Evolutionary conservation across 148 eudicot species (phyloP).

Genomic region (Selenicereus undatus): DNA sequence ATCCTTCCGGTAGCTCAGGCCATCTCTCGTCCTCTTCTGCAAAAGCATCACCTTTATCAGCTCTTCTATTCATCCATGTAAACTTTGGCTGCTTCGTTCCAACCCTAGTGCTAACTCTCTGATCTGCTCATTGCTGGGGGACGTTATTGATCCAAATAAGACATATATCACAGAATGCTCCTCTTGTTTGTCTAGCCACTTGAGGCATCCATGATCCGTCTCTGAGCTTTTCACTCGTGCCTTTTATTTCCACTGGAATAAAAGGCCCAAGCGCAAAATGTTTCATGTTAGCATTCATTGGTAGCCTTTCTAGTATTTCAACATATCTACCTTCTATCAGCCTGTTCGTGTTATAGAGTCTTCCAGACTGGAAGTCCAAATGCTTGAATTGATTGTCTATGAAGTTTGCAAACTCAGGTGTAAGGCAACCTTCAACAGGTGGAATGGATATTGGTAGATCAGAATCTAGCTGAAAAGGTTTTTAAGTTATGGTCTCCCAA

Average conservation of each 20-base stretch:
- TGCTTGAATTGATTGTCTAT: constrained; percentile 8
- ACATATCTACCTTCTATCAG: constrained; percentile 35
- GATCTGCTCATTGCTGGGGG: constrained; percentile 41
- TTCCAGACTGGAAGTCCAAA: constrained; percentile 30
- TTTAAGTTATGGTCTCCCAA: constrained; percentile 17
- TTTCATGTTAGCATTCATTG: neutral
- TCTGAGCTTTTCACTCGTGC: constrained; percentile 1
- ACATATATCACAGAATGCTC: constrained; percentile 54
- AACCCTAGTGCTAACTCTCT: constrained; percentile 59
- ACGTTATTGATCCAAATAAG: constrained; percentile 57
- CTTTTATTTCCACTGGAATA: constrained; percentile 12
- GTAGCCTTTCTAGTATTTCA: constrained; percentile 19
- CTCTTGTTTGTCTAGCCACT: constrained; percentile 57
- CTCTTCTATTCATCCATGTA: constrained; percentile 51
- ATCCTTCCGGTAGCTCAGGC: constrained; percentile 49
- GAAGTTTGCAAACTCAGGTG: constrained; percentile 21
- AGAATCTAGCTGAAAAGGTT: constrained; percentile 26
- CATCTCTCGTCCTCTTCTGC: constrained; percentile 20
- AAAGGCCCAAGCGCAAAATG: constrained; percentile 36
- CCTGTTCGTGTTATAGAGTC: constrained; percentile 30
- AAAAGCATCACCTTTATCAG: constrained; percentile 18
- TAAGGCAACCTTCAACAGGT: constrained; percentile 24
- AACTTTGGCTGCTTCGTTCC: constrained; percentile 49
- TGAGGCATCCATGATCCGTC: constrained; percentile 32
- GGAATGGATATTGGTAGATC: constrained; percentile 22